These are phyloP conservation scores for Ogataea glucozyma DNA, from an alignment of 805 yeast species.

Conservation along the genomic window DNA sequence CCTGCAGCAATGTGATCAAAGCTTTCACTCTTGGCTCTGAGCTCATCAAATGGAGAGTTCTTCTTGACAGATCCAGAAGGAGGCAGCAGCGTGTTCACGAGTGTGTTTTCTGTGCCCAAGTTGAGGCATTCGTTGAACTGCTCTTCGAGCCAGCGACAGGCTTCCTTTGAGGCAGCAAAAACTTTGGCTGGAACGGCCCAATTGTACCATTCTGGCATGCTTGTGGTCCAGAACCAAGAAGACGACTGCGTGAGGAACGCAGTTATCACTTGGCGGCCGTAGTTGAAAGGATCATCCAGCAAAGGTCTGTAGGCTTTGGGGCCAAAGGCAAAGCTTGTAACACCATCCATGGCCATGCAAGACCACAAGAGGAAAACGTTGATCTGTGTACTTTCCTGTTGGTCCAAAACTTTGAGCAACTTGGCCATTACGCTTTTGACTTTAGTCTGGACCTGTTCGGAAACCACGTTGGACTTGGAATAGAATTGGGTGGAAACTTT, in stretches of 20 bases:
- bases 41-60: conserved; percentile 16
- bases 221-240: conserved; percentile 67
- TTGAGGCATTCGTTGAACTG: conserved; percentile 30
- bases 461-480: conserved; percentile 44
- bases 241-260: conserved; percentile 52
- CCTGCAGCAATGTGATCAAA: conserved; percentile 76
- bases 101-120: conserved; percentile 15
- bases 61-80: conserved; percentile 13
- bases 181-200: conserved; percentile 47
- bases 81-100: conserved; percentile 27
- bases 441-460: conserved; percentile 34
- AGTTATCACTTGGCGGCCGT: conserved; percentile 45
- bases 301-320: conserved; percentile 45
- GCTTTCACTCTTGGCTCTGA: conserved; percentile 46
- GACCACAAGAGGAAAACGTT: conserved; percentile 66
- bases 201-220: conserved; percentile 54
- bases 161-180: conserved; percentile 38
- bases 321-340: conserved; percentile 63
- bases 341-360: conserved; percentile 71
- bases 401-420: conserved; percentile 28
- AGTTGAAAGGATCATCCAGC: conserved; percentile 38
- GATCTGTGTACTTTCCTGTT: conserved; percentile 33
- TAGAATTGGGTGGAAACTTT: conserved; percentile 43
- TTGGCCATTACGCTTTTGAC: conserved; percentile 37
- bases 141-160: conserved; percentile 46